Conservation (phyloP, 495 filamentous ascomycete genomes). For the Lasiosphaeriaceae sp. region DNA sequence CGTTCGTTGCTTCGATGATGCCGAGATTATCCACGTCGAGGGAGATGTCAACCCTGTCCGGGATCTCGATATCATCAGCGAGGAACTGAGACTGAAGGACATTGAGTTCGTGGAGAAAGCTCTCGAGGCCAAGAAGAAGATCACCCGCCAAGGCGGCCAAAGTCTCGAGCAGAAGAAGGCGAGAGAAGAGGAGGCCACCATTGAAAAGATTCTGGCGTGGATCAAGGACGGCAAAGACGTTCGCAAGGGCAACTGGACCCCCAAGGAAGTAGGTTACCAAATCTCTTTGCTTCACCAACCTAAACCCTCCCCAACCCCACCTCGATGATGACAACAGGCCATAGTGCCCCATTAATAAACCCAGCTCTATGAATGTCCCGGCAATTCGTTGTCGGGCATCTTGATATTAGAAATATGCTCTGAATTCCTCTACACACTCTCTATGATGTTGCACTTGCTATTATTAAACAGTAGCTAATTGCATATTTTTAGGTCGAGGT, state of each 20-base stretch:
- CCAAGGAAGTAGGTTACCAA: slow-evolving; percentile 82
- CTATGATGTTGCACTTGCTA: slow-evolving; percentile 22
- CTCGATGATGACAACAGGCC: slow-evolving; percentile 98
- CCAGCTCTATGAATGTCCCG: slow-evolving; percentile 97
- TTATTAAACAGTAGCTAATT: slow-evolving; percentile 27
- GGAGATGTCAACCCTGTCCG: slow-evolving; percentile 93
- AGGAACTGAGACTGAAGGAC: slow-evolving; percentile 96
- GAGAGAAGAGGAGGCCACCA: slow-evolving; percentile 88
- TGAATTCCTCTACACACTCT: slow-evolving; percentile 34
- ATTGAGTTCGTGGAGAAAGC: slow-evolving; percentile 98
- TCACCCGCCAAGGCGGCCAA: slow-evolving; percentile 90
- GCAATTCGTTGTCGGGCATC: slow-evolving; percentile 58
- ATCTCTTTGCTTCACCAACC: slow-evolving; percentile 10
- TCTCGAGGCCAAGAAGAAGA: slow-evolving; percentile 82
- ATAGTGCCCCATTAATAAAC: slow-evolving; percentile 86
- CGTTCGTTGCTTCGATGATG: slow-evolving; percentile 97
- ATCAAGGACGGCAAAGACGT: slow-evolving; percentile 89
- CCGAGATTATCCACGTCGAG: slow-evolving; percentile 99
- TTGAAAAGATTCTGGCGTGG: slow-evolving; percentile 78
- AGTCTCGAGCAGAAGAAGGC: slow-evolving; percentile 97
- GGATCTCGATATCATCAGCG: slow-evolving; percentile 93
- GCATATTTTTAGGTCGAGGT: slow-evolving; percentile 71
- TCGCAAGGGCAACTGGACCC: slow-evolving; percentile 79
- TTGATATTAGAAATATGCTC: slow-evolving; percentile 71
- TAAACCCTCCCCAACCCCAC: slow-evolving; percentile 8